These are phyloP conservation scores for Pythium pyrilobum DNA, from an alignment of 352 stramenopile species.

Conservation along the genomic window DNA sequence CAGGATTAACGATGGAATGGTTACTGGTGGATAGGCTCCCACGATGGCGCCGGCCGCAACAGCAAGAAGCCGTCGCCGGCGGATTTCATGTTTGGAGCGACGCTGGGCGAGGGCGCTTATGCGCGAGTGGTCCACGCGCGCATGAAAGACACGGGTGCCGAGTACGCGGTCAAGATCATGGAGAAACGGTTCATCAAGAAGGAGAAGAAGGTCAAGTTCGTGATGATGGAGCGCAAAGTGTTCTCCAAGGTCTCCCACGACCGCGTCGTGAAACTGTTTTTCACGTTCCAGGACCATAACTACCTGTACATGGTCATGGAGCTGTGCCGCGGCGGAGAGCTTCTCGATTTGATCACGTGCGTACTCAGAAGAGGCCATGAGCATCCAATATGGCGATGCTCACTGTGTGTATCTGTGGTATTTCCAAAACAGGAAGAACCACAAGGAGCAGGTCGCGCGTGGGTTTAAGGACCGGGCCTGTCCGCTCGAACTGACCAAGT, in stretches of 20 bases:
- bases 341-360: slow-evolving; percentile 85
- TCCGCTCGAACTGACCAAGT: slow-evolving; percentile 77
- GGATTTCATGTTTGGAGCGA: slow-evolving; percentile 88
- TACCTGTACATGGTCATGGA: slow-evolving; percentile 92
- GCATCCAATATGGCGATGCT: slow-evolving; percentile 1
- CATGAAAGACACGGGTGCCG: slow-evolving; percentile 76
- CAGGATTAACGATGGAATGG: no score
- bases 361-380: no score
- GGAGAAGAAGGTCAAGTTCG: slow-evolving; percentile 90
- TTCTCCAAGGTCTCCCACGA: slow-evolving; percentile 88
- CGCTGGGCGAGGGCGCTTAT: slow-evolving; percentile 85
- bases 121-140: slow-evolving; percentile 82
- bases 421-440: slow-evolving; percentile 63
- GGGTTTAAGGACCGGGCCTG: slow-evolving; percentile 66
- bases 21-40: slow-evolving; percentile 3
- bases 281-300: slow-evolving; percentile 87
- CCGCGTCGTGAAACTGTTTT: slow-evolving; percentile 87
- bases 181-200: slow-evolving; percentile 89
- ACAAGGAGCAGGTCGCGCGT: slow-evolving; percentile 53
- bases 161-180: slow-evolving; percentile 92
- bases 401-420: background rate
- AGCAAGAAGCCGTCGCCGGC: slow-evolving; percentile 59
- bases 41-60: background rate
- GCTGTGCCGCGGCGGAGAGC: slow-evolving; percentile 74
- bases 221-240: slow-evolving; percentile 90